phyloP scores from a whole-genome alignment of 768 basidiomycete species.

The Suillus placidus region DNA sequence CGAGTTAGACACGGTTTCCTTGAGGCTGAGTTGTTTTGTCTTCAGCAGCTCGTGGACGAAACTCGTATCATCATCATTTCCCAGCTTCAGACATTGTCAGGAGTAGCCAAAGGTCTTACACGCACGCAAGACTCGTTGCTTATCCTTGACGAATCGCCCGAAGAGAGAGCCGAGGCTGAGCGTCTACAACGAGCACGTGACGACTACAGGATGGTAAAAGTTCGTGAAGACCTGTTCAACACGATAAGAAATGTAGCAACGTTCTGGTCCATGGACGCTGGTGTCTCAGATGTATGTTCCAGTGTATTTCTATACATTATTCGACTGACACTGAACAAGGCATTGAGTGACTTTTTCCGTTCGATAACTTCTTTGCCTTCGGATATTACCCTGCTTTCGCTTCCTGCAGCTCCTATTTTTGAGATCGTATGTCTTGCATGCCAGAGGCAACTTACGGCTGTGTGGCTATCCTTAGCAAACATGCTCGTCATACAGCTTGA shows the following conservation, averaged over 20 bases:
- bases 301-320: slow-evolving; percentile 10
- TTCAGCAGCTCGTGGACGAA: slow-evolving; percentile 67
- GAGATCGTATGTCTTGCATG: slow-evolving; percentile 75
- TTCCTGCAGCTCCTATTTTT: slow-evolving; percentile 82
- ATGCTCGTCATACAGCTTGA: slow-evolving; percentile 84
- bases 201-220: slow-evolving; percentile 60
- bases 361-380: slow-evolving; percentile 81
- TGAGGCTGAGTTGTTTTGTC: background rate
- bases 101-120: slow-evolving; percentile 86
- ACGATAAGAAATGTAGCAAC: slow-evolving; percentile 64
- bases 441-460: slow-evolving; percentile 70
- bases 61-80: slow-evolving; percentile 65
- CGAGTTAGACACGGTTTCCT: no score
- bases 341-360: slow-evolving; percentile 81
- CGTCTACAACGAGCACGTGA: slow-evolving; percentile 61
- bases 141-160: slow-evolving; percentile 60
- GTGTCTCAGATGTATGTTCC: slow-evolving; percentile 69
- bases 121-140: slow-evolving; percentile 69
- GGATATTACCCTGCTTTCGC: slow-evolving; percentile 76
- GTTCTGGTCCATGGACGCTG: slow-evolving; percentile 79
- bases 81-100: slow-evolving; percentile 80
- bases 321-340: slow-evolving; percentile 42
- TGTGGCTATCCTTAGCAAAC: slow-evolving; percentile 83
- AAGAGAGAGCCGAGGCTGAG: slow-evolving; percentile 51
- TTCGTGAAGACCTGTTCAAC: slow-evolving; percentile 69